Evolutionary conservation across 2,329 filamentous ascomycete species (phyloP), one percentile per base, ranked within the genome.

Genomic region (Helicocarpus griseus): DNA sequence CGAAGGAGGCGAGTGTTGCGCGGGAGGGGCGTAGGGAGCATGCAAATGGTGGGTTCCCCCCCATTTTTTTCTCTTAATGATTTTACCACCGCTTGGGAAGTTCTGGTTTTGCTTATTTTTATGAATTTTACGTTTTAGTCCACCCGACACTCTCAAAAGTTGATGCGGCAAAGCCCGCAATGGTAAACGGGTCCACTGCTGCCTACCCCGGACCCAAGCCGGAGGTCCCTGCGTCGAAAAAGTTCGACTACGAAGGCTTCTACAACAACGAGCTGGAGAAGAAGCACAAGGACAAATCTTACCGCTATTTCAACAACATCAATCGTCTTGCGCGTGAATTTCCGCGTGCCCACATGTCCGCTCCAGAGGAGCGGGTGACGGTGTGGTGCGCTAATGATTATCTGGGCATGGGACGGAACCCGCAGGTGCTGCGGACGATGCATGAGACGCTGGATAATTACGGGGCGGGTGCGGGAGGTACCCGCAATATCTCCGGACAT

Each of bases 301-400:
- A 98, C 76, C 88, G 93, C 65, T 97, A 97, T 77, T 98, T 98
- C 78, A 98, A 98, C 79, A 98, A 98, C 77, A 98, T 98, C 82
- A 98, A 98, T 67, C 89, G 93, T 33, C 79, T 98, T 55, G 93
- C 93, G 59, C 88, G 93, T 73, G 89, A 97, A 58, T 98, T 98
- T 57, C 93, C 93, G 28, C 87, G 87, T 58, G 93, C 93, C 43
- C 93, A 98, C 70, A 95, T 94, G 78, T 80, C 87, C 14, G 82
- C 78, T 53, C 80, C 82, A 64, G 84, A 91, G 54, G 89, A 96
- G 59, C 82, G 82, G 49, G 93, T 98, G 53, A 95, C 91, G 1
- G 93, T 98, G 22, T 98, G 93, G 93, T 98, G 93, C 77, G 94
- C 91, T 66, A 98, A 98, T 65, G 93, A 98, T 69, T 98, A 98